These are phyloP conservation scores for Sugiyamaella neomexicana DNA, from an alignment of 1,139 yeast species.

Conservation along the genomic window DNA sequence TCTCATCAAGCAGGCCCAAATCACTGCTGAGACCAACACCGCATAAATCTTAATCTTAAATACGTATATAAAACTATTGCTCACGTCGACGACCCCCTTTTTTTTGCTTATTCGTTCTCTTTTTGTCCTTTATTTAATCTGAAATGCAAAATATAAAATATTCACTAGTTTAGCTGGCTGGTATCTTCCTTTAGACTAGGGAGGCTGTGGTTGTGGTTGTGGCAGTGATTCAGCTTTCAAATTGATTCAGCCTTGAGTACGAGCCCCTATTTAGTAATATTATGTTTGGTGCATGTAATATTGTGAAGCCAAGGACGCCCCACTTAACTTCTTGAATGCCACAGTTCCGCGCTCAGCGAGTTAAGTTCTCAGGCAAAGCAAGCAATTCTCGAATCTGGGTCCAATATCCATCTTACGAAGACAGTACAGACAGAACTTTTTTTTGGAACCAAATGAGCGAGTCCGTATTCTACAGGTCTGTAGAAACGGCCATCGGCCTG, in stretches of 20 bases:
- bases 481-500: constrained; percentile 23
- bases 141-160: neutral
- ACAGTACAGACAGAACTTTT: too few species aligned
- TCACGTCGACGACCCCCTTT: neutral
- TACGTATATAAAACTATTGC: neutral
- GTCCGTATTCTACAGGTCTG: constrained; percentile 20
- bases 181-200: neutral
- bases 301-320: neutral
- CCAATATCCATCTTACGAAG: neutral
- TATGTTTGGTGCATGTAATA: neutral
- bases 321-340: neutral
- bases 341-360: neutral
- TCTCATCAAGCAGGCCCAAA: constrained; percentile 72
- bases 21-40: constrained; percentile 65
- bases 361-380: neutral
- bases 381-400: neutral
- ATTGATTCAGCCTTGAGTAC: too few species aligned
- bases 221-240: too few species aligned
- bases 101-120: neutral
- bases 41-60: neutral
- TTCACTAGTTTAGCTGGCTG: neutral
- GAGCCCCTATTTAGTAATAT: neutral
- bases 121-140: neutral
- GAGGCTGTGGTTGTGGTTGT: too few species aligned
- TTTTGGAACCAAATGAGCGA: constrained; percentile 2